phyloP scores from a whole-genome alignment of 192 early-diverging fungal genomes.

The Coemansia sp. region DNA sequence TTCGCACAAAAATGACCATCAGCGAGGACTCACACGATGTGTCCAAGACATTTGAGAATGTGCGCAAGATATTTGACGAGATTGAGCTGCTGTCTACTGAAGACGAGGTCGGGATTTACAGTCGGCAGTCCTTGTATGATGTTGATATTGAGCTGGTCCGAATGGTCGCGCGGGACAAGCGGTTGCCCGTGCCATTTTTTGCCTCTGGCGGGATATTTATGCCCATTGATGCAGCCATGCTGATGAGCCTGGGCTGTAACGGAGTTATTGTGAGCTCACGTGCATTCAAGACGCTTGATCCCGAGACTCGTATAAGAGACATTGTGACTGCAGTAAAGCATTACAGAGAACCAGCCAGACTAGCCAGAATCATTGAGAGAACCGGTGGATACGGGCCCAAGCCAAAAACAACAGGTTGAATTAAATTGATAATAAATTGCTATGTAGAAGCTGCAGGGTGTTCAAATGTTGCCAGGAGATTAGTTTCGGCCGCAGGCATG shows the following conservation, averaged over 20 bases:
- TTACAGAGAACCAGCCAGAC: constrained; percentile 29
- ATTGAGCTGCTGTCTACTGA: constrained; percentile 52
- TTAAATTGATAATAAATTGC: neutral
- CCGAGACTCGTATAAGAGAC: constrained; percentile 80
- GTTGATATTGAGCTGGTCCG: constrained; percentile 72
- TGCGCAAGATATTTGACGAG: constrained; percentile 72
- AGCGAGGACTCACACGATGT: neutral
- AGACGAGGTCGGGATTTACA: constrained; percentile 73
- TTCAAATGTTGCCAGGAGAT: neutral
- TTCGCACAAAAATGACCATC: constrained; percentile 76
- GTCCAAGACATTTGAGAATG: neutral
- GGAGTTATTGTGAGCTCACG: constrained; percentile 98
- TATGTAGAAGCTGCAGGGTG: neutral
- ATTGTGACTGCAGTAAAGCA: constrained; percentile 91
- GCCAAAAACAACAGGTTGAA: neutral
- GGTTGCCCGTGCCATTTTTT: constrained; percentile 97
- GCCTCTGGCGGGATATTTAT: constrained; percentile 97
- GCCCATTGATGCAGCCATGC: constrained; percentile 95
- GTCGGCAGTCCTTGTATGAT: constrained; percentile 69
- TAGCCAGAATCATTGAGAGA: neutral
- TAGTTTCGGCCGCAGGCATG: neutral
- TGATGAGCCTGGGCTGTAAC: constrained; percentile 99
- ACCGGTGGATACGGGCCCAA: constrained; percentile 9
- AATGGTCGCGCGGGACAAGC: constrained; percentile 80
- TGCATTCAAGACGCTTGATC: constrained; percentile 91